phyloP scores from a whole-genome alignment of 139 green algal genomes.

The Auxenochlorella pyrenoidosa region DNA sequence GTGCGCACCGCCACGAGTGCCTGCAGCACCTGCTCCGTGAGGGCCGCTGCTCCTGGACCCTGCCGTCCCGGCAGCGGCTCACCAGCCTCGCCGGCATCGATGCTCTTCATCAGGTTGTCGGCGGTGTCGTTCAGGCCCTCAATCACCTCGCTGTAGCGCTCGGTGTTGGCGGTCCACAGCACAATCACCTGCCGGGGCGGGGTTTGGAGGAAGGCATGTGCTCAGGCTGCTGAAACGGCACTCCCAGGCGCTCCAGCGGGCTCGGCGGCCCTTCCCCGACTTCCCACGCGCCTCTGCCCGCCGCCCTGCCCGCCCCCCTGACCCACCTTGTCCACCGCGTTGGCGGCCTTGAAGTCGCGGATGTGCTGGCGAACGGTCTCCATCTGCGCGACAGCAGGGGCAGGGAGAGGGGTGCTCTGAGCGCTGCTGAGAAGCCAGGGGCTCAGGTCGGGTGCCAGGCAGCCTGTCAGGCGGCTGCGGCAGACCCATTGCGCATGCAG shows the following conservation, averaged over 20 bases:
- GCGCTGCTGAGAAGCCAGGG: too few relatives aligned
- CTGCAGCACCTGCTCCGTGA: too few relatives aligned
- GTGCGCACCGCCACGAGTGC: too few relatives aligned
- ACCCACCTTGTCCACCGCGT: slow-evolving; percentile 63
- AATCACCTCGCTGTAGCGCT: slow-evolving; percentile 91
- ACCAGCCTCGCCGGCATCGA: slow-evolving; percentile 81
- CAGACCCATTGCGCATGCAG: too few relatives aligned
- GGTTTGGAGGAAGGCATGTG: neutral
- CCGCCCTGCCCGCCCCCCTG: neutral
- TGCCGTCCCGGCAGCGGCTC: neutral
- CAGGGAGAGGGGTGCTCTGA: too few relatives aligned
- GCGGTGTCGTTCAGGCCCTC: slow-evolving; percentile 97
- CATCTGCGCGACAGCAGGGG: slow-evolving; percentile 57
- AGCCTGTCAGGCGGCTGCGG: too few relatives aligned
- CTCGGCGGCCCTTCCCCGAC: too few relatives aligned
- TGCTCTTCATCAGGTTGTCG: slow-evolving; percentile 90
- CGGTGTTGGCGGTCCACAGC: slow-evolving; percentile 99
- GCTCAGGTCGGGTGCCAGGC: too few relatives aligned
- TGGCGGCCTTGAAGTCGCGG: slow-evolving; percentile 82
- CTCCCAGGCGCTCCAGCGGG: too few relatives aligned
- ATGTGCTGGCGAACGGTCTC: slow-evolving; percentile 91
- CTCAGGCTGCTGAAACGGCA: too few relatives aligned
- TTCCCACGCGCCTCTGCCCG: too few relatives aligned
- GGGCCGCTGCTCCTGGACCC: too few relatives aligned
- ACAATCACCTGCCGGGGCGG: slow-evolving; percentile 74